phyloP scores from a whole-genome alignment of 495 filamentous ascomycete genomes.

The Hypoxylon cercidicola region DNA sequence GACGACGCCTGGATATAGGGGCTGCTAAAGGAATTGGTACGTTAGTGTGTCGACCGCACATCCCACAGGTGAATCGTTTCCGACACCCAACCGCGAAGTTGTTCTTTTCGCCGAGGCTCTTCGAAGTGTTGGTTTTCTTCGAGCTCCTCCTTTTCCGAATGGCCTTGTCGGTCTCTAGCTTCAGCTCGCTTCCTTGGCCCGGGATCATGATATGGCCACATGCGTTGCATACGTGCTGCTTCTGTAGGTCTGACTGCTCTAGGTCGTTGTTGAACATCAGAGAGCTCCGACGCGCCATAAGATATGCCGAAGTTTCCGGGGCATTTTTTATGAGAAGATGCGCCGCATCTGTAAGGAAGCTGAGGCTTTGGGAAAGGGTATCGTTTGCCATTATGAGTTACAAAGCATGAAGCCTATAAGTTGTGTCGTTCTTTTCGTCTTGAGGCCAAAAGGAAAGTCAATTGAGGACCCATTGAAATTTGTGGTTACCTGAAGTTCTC shows the following conservation, averaged over 20 bases:
- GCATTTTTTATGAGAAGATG: conserved; percentile 58
- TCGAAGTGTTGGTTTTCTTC: conserved; percentile 14
- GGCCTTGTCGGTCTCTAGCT: conserved; percentile 46
- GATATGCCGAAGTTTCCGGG: conserved; percentile 60
- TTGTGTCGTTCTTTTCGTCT: neutral
- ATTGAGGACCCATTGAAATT: conserved; percentile 26
- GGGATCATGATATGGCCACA: conserved; percentile 64
- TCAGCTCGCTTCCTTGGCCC: conserved; percentile 53
- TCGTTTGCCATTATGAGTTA: conserved; percentile 42
- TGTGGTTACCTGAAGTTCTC: too few species aligned
- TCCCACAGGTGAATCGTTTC: conserved; percentile 58
- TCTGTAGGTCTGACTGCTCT: conserved; percentile 53
- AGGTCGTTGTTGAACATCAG: conserved; percentile 57
- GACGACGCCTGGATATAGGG: conserved; percentile 45
- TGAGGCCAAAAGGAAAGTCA: conserved; percentile 9
- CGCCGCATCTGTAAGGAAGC: conserved; percentile 61
- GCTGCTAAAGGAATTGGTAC: conserved; percentile 47
- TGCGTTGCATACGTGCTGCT: conserved; percentile 58
- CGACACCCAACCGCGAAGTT: conserved; percentile 13
- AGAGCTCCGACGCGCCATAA: conserved; percentile 57
- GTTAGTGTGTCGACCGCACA: conserved; percentile 54
- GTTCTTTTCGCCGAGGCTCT: conserved; percentile 11
- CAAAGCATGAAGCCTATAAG: neutral
- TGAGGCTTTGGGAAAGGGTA: conserved; percentile 45
- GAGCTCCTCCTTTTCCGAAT: conserved; percentile 15